Conservation (phyloP, 495 filamentous ascomycete species). For the Penicillium nucicola region DNA sequence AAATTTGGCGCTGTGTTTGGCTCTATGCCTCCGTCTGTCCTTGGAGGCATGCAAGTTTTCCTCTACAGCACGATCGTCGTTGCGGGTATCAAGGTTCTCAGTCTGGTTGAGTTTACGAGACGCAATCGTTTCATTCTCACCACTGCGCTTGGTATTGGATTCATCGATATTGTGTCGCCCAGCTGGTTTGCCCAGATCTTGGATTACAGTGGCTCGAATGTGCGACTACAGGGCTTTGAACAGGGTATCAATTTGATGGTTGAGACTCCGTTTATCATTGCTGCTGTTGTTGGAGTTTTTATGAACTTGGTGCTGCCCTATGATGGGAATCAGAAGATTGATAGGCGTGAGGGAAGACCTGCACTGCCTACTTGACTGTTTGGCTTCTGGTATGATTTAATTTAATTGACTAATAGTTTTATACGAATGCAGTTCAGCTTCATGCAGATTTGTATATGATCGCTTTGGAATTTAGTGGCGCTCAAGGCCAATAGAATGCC, state of each 20-base stretch:
- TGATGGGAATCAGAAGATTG: slow-evolving; percentile 5
- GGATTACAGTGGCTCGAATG: slow-evolving; percentile 61
- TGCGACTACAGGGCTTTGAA: slow-evolving; percentile 65
- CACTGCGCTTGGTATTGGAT: slow-evolving; percentile 65
- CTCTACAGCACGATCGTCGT: slow-evolving; percentile 76
- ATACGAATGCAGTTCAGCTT: no score
- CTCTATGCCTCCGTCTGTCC: slow-evolving; percentile 71
- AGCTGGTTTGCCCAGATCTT: slow-evolving; percentile 68
- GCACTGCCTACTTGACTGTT: slow-evolving; percentile 5
- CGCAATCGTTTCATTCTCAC: slow-evolving; percentile 83
- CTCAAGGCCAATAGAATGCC: no score
- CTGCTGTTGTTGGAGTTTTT: slow-evolving; percentile 62
- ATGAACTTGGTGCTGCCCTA: slow-evolving; percentile 60
- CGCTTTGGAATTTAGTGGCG: no score
- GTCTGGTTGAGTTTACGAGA: slow-evolving; percentile 68
- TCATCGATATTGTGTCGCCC: slow-evolving; percentile 73
- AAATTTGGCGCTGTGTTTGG: slow-evolving; percentile 82
- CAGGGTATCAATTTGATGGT: slow-evolving; percentile 74
- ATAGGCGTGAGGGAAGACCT: background rate
- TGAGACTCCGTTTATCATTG: slow-evolving; percentile 61
- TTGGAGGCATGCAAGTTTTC: slow-evolving; percentile 88
- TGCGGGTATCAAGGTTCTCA: slow-evolving; percentile 75
- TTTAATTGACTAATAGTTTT: no score
- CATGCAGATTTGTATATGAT: no score
- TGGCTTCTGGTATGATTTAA: background rate